Evolutionary conservation across 768 basidiomycete species (phyloP), one percentile per base, ranked within the genome.

Genomic region (Austroboletus eburneus): DNA sequence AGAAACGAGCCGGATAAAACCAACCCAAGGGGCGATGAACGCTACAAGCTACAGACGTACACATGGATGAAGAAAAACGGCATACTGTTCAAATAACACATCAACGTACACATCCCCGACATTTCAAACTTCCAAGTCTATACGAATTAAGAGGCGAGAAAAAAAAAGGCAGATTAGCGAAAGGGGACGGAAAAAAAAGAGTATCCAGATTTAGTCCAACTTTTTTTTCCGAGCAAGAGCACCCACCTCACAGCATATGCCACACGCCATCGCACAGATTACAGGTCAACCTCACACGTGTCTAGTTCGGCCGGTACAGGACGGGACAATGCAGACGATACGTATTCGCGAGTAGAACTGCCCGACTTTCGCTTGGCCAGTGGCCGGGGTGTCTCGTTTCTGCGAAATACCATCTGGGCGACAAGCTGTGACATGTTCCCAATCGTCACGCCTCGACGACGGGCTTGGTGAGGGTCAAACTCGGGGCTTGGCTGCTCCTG

Each of bases 371-470:
- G 65, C 46, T 66, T 70, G 34, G 69, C 63, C 41, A 75, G 58
- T 18, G 71, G 66, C 32, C 72, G 66, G 17, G 42, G 61, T 2
- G 61, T 58, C 33, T 76, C 72, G 46, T 64, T 66, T 45, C 73
- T 65, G 44, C 70, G 69, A 58, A 76, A 66, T 27, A 75, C 61
- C 74, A 75, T 75, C 57, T 72, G 71, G 21, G 74, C 74, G 36
- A 75, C 69, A 17, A 75, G 69, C 48, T 74, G 72, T 37, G 68
- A 61, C 39, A 75, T 56, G 39, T 22, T 65, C n/a, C 61, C 57
- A 24, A 61, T 58, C 14, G 44, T 39, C 10, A n/a, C n/a, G n/a
- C 60, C 62, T 27, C 49, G 63, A 20, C 50, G 58, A 40, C 60
- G 60, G 18, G 43, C 27, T 23, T 42, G 21, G 9, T 58, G 57